Conservation (phyloP, 139 green algal species). For the Astrephomene gubernaculifera region DNA sequence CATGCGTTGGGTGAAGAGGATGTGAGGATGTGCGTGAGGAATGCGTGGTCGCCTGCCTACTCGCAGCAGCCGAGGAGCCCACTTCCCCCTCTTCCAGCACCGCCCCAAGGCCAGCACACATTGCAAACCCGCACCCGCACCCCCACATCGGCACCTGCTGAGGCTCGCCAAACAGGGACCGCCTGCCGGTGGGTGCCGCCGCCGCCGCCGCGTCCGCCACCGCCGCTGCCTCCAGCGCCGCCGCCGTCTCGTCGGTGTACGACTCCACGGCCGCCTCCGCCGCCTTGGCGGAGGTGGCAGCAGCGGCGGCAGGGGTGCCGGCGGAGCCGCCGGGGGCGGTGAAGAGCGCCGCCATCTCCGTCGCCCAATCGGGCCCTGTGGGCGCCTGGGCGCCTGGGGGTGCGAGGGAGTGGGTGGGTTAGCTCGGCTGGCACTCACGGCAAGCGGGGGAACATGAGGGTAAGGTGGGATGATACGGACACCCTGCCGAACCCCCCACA, state of each 20-base stretch:
- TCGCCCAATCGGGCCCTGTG: background rate
- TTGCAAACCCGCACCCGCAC: too few relatives aligned
- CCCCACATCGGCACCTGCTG: constrained; percentile 28
- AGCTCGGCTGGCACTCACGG: background rate
- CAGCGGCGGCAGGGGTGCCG: background rate
- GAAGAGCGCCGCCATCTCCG: background rate
- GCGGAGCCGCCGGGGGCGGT: background rate
- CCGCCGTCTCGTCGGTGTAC: constrained; percentile 25
- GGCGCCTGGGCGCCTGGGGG: background rate
- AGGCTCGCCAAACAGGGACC: constrained; percentile 31
- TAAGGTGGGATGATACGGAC: too few relatives aligned
- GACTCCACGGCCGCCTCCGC: background rate
- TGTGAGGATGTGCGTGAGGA: too few relatives aligned
- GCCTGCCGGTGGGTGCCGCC: background rate
- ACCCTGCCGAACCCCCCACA: too few relatives aligned
- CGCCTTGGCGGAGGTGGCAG: background rate
- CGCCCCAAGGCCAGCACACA: too few relatives aligned
- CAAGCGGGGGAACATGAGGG: too few relatives aligned
- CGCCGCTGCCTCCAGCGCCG: background rate
- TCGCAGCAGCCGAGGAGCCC: too few relatives aligned
- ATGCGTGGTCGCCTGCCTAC: too few relatives aligned
- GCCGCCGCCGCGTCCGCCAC: background rate
- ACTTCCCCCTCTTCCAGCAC: too few relatives aligned
- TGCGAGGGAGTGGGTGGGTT: background rate
- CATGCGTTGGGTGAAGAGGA: too few relatives aligned